Conservation (phyloP, 805 yeast species). For the Lipomyces japonicus region DNA sequence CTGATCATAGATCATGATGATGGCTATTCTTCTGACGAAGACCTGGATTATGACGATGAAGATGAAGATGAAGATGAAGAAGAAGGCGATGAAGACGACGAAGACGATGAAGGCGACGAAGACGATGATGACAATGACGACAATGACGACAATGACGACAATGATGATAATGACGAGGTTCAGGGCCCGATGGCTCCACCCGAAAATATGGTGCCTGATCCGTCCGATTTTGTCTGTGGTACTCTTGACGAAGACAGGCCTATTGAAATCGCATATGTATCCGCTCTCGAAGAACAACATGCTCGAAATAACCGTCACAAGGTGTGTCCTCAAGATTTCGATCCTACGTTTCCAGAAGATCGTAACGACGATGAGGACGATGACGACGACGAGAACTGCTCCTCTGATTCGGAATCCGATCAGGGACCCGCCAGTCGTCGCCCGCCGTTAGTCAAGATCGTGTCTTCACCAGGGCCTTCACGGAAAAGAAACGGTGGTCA, state of each 20-base stretch:
- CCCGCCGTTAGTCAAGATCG: too few species aligned
- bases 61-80: conserved; percentile 22
- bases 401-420: conserved; percentile 6
- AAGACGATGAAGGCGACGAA: conserved; percentile 11
- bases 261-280: conserved; percentile 29
- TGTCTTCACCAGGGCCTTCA: too few species aligned
- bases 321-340: conserved; percentile 31
- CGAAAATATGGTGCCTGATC: conserved; percentile 28
- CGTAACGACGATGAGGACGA: conserved; percentile 16
- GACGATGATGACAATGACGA: conserved; percentile 3
- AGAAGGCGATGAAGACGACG: conserved; percentile 13
- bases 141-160: conserved; percentile 1
- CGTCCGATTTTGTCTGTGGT: conserved; percentile 33
- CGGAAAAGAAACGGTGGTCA: too few species aligned
- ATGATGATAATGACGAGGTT: background rate
- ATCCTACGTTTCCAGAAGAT: conserved; percentile 33
- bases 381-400: background rate
- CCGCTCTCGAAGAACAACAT: conserved; percentile 25
- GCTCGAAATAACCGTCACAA: conserved; percentile 6
- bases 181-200: conserved; percentile 31
- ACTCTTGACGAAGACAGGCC: conserved; percentile 32
- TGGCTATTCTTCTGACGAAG: too few species aligned
- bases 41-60: conserved; percentile 11
- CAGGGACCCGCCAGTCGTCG: too few species aligned
- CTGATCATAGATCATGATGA: too few species aligned